Evolutionary conservation across 2,329 filamentous ascomycete genomes (phyloP), one percentile per base, ranked within the genome.

Genomic region (Leptoxyphium fumago): DNA sequence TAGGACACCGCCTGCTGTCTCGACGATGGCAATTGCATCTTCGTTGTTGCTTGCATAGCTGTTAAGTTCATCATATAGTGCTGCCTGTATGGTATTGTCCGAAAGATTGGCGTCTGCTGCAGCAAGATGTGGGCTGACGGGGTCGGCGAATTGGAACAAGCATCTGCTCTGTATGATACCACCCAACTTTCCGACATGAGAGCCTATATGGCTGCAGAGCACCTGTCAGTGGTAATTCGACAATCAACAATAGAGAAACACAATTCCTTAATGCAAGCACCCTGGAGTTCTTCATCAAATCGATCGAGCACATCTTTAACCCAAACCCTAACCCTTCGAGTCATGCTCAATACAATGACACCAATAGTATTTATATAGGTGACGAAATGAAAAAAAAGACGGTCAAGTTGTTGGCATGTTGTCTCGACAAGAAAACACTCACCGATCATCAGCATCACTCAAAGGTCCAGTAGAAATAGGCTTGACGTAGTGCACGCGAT

Each of bases 1-100:
- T 48, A 89, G 78, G 0, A 89, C 82, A 1, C 85, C 85, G 1
- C 84, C 85, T 1, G 85, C 84, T 1, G 85, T 91, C 59, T 93
- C 85, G 39, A 91, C 68, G 40, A 93, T 71, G 1, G 83, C 64
- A 61, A 80, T 76, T n/a, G 74, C 74, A 39, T 65, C 59, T 4
- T 64, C 62, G 2, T 52, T 51, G 2, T 13, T 13, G 15, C 58
- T 53, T 2, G 72, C 67, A 43, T 66, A 67, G n/a, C 62, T 52
- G 6, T 61, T 46, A 10, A 64, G 48, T 40, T 62, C 57, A 1
- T 72, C 65, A 44, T 69, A 64, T 1, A 67, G 56, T 52, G 54
- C 52, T 15, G n/a, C 36, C 6, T 17, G n/a, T 10, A 42, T 21
- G 26, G 17, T 34, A 10, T 21, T 42, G 40, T 42, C 40, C 9